Evolutionary conservation across 176 grass and related monocot species (phyloP).

Genomic region (Oryza officinalis): DNA sequence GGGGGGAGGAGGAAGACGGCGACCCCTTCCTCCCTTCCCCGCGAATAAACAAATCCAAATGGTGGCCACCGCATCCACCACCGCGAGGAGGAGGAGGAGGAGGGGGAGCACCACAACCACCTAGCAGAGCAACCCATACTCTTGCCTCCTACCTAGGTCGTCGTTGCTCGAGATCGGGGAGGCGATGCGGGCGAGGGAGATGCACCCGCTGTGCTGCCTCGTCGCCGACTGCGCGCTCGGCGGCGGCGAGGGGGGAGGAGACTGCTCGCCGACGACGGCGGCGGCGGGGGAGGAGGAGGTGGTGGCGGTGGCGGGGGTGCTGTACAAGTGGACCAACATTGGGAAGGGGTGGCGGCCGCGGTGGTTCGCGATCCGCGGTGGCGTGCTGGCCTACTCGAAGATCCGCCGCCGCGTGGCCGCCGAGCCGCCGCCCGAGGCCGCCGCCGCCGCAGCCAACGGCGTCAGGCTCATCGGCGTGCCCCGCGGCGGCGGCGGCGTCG

Average conservation of each 20-base stretch:
- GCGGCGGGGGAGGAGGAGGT: background rate
- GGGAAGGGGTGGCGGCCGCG: slow-evolving; percentile 83
- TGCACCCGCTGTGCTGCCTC: slow-evolving; percentile 98
- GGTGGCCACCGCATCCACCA: background rate
- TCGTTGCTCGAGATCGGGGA: background rate
- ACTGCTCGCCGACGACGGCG: background rate
- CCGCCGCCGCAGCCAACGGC: background rate
- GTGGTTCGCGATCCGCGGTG: slow-evolving; percentile 82
- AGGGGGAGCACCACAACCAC: background rate
- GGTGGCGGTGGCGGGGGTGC: slow-evolving; percentile 60
- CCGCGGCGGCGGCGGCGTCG: slow-evolving; percentile 31
- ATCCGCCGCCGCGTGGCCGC: slow-evolving; percentile 53
- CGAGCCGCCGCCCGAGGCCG: background rate
- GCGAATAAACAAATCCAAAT: slow-evolving; percentile 3
- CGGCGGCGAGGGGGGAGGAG: background rate
- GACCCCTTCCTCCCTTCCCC: background rate
- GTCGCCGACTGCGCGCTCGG: slow-evolving; percentile 51
- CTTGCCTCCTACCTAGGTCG: background rate
- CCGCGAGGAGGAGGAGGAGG: background rate
- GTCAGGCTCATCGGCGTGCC: slow-evolving; percentile 62
- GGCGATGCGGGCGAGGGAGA: slow-evolving; percentile 64
- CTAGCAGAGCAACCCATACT: no score
- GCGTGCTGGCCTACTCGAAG: slow-evolving; percentile 86
- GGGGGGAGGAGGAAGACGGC: slow-evolving; percentile 7
- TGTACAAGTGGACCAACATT: slow-evolving; percentile 97